A percentile compares a stretch with the other conserved stretches of the same genome.
phyloP scores from a whole-genome alignment of 306 rosid genomes.

The Pyrus betulifolia region DNA sequence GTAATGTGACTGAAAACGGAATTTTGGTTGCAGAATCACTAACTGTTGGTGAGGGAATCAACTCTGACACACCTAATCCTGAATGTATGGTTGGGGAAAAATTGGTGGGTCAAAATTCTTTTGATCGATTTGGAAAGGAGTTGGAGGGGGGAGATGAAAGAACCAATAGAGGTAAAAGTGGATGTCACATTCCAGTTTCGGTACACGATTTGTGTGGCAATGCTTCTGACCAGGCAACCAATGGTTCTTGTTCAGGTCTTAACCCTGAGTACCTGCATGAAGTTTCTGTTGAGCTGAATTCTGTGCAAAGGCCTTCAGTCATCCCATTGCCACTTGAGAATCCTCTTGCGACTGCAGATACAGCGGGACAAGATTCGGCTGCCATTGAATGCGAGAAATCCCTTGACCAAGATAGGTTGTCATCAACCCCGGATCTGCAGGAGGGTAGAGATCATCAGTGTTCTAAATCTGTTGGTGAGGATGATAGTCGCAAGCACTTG shows the following conservation, averaged over 20 bases:
- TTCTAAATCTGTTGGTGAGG: conserved; percentile 31
- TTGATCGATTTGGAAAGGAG: conserved; percentile 28
- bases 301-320: conserved; percentile 26
- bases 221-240: conserved; percentile 32
- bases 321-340: conserved; percentile 22
- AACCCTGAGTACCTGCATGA: conserved; percentile 29
- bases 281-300: conserved; percentile 23
- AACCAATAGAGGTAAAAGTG: conserved; percentile 27
- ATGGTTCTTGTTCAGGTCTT: conserved; percentile 40
- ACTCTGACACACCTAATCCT: conserved; percentile 18
- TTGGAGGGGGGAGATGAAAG: conserved; percentile 23
- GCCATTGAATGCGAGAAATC: conserved; percentile 31
- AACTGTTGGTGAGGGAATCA: conserved; percentile 25
- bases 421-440: conserved; percentile 40
- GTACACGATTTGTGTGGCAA: conserved; percentile 33
- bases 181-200: conserved; percentile 22
- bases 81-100: conserved; percentile 27
- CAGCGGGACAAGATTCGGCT: conserved; percentile 26
- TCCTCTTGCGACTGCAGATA: conserved; percentile 27
- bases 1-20: conserved; percentile 20
- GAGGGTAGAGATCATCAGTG: conserved; percentile 24
- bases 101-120: conserved; percentile 28
- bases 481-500: conserved; percentile 28
- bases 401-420: conserved; percentile 33
- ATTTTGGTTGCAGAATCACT: conserved; percentile 19